Conservation (phyloP, 805 yeast genomes). For the Kodamaea laetipori region DNA sequence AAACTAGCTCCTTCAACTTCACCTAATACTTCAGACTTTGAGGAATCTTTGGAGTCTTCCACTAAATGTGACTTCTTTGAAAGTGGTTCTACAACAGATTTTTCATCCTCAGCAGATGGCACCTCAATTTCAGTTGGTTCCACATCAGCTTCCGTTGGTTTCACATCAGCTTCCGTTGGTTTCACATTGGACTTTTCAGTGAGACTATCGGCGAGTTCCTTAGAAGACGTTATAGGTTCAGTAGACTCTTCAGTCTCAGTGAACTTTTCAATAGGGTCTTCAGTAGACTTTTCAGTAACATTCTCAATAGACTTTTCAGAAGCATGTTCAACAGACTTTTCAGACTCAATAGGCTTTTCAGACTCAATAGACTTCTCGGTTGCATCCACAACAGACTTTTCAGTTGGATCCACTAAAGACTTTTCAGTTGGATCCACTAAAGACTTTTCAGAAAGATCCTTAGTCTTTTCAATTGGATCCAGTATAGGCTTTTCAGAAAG, state of each 20-base stretch:
- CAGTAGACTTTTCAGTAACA: neutral
- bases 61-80: no score
- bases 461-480: conserved; percentile 3
- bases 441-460: no score
- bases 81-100: no score
- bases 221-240: neutral
- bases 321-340: neutral
- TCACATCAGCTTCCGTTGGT: neutral
- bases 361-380: conserved; percentile 1
- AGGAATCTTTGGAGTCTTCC: neutral
- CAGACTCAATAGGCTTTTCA: neutral
- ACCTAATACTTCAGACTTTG: neutral
- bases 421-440: no score
- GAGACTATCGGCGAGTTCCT: conserved; percentile 1
- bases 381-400: neutral
- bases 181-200: conserved; percentile 3
- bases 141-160: conserved; percentile 1
- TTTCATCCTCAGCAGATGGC: no score
- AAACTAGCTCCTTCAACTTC: neutral
- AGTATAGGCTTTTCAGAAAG: neutral
- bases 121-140: no score
- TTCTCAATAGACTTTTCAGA: conserved; percentile 2
- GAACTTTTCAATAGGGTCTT: conserved; percentile 1
- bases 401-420: neutral
- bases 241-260: neutral